Conservation (phyloP, 306 rosid genomes). For the Abrus precatorius region DNA sequence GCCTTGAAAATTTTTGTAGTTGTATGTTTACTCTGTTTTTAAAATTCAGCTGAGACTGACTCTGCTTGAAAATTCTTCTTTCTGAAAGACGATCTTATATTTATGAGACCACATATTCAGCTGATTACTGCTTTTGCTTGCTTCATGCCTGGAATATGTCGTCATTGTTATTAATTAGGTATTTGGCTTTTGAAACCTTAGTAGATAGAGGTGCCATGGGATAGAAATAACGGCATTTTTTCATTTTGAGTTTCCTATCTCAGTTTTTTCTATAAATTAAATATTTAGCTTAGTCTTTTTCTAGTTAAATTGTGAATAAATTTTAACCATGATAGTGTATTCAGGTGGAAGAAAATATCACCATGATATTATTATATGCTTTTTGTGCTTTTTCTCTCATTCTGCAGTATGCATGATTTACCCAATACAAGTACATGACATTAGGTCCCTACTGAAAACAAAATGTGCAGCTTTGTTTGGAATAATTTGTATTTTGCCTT, state of each 20-base stretch:
- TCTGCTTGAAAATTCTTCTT: conserved; percentile 33
- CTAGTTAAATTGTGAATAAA: conserved; percentile 8
- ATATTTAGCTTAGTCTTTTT: conserved; percentile 18
- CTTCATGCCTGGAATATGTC: not conserved
- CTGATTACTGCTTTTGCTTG: conserved; percentile 18
- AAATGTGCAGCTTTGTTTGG: conserved; percentile 1
- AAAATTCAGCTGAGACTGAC: conserved; percentile 1
- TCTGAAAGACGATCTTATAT: conserved; percentile 27
- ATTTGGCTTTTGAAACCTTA: conserved; percentile 29
- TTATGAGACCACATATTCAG: conserved; percentile 22
- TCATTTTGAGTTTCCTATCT: not conserved
- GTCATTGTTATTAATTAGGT: conserved; percentile 10
- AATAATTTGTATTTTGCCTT: conserved; percentile 10
- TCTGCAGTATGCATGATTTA: conserved; percentile 1
- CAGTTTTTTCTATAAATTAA: not conserved
- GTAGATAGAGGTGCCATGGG: conserved; percentile 1
- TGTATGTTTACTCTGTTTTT: conserved; percentile 25
- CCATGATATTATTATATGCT: conserved; percentile 1
- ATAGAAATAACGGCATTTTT: conserved; percentile 18
- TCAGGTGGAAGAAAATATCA: conserved; percentile 26
- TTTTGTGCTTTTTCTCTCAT: conserved; percentile 7
- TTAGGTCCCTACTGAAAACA: not conserved
- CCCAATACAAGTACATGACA: not conserved
- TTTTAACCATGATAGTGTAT: conserved; percentile 17
- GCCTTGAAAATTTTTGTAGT: conserved; percentile 5